Evolutionary conservation across 371 early-diverging fungal genomes (phyloP).

Genomic region (Gilbertella persicaria): DNA sequence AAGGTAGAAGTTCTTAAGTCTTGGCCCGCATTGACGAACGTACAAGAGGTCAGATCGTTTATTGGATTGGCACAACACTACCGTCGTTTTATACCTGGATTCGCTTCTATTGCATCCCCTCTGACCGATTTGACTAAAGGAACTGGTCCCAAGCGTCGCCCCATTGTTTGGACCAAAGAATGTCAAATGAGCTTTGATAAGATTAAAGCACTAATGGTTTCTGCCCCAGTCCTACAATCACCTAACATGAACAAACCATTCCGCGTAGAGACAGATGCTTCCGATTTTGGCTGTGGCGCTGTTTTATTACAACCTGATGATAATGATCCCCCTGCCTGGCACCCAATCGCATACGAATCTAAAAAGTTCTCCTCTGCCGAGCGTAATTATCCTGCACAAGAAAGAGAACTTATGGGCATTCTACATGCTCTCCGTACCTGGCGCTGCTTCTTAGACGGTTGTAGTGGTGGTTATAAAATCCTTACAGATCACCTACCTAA

Average conservation of each 20-base stretch:
- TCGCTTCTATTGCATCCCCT: constrained; percentile 39
- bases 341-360: too few relatives aligned
- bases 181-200: constrained; percentile 27
- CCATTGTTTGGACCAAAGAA: too few relatives aligned
- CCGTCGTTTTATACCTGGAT: constrained; percentile 32
- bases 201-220: constrained; percentile 13
- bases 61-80: constrained; percentile 37
- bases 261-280: too few relatives aligned
- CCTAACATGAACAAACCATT: constrained; percentile 28
- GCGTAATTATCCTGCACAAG: too few relatives aligned
- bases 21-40: constrained; percentile 40
- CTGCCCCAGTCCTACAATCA: constrained; percentile 22
- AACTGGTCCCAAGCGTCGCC: constrained; percentile 15
- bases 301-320: too few relatives aligned
- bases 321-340: too few relatives aligned
- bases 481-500: constrained; percentile 30
- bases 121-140: constrained; percentile 38
- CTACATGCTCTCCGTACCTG: constrained; percentile 31
- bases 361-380: too few relatives aligned
- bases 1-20: constrained; percentile 34
- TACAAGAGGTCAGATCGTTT: constrained; percentile 37
- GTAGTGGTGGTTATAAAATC: constrained; percentile 13
- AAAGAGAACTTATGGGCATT: constrained; percentile 37
- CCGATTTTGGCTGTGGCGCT: too few relatives aligned
- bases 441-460: constrained; percentile 33